Percentiles rank a stretch among this genome's conserved stretches.
phyloP scores from a whole-genome alignment of 2,329 filamentous ascomycete genomes.

The Tothia fuscella region DNA sequence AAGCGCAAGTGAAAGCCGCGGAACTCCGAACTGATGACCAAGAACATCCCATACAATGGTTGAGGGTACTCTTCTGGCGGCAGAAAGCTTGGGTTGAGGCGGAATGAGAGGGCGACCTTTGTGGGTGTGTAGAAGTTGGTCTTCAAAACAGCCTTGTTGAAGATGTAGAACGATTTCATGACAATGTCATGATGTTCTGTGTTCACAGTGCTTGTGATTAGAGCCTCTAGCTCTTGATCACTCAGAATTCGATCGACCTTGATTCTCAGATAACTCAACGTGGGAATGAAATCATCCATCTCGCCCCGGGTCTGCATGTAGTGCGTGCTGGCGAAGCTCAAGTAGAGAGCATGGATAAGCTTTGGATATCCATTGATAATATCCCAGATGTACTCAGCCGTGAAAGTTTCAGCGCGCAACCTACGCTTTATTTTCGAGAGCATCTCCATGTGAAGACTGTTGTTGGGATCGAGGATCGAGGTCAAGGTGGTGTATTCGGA shows the following conservation, averaged over 20 bases:
- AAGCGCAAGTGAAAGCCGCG: constrained; percentile 96
- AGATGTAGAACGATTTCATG: constrained; percentile 90
- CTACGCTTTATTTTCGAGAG: constrained; percentile 92
- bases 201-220: constrained; percentile 28
- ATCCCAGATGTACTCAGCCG: constrained; percentile 93
- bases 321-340: constrained; percentile 83
- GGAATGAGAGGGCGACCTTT: constrained; percentile 95
- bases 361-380: constrained; percentile 87
- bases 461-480: constrained; percentile 66
- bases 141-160: constrained; percentile 89
- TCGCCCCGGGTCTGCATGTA: constrained; percentile 55
- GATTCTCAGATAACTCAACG: constrained; percentile 53
- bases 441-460: constrained; percentile 75
- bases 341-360: constrained; percentile 76
- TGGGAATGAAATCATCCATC: constrained; percentile 58
- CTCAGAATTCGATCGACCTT: constrained; percentile 49
- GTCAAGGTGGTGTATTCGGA: constrained; percentile 84
- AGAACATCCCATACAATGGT: constrained; percentile 93
- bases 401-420: constrained; percentile 92
- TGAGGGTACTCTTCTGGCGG: constrained; percentile 88
- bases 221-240: constrained; percentile 25
- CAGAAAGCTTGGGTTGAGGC: constrained; percentile 77
- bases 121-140: constrained; percentile 97
- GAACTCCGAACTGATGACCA: constrained; percentile 93
- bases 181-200: constrained; percentile 98